Conservation (phyloP, 441 rosid species). For the Rhodomyrtus psidioides region DNA sequence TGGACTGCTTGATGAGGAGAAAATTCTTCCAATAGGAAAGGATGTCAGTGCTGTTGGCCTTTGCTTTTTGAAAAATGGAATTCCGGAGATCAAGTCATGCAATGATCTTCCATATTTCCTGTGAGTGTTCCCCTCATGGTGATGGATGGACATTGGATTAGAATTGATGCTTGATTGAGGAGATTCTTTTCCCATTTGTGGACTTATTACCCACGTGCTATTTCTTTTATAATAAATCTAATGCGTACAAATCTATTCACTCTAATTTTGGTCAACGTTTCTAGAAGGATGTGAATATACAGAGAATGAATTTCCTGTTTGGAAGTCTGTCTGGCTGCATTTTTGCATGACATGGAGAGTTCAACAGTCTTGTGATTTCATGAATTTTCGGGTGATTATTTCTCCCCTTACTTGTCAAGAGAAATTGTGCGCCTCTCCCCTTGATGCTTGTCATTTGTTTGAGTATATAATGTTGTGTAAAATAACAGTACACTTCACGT, state of each 20-base stretch:
- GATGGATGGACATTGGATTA: background rate
- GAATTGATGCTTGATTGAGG: background rate
- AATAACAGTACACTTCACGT: background rate
- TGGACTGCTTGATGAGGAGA: conserved; percentile 86
- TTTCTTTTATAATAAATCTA: background rate
- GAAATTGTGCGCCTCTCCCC: background rate
- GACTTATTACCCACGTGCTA: background rate
- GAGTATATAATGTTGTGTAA: background rate
- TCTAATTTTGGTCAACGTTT: background rate
- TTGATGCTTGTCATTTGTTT: background rate
- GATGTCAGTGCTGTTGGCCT: conserved; percentile 67
- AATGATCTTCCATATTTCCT: conserved; percentile 85
- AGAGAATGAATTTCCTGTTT: background rate
- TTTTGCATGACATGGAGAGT: background rate
- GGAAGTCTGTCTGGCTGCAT: background rate
- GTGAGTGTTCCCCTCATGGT: conserved; percentile 33
- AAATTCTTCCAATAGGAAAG: conserved; percentile 76
- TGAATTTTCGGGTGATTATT: background rate
- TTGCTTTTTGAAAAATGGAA: conserved; percentile 44
- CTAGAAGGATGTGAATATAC: background rate
- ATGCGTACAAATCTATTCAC: background rate
- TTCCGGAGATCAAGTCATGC: conserved; percentile 73
- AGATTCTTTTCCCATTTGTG: background rate
- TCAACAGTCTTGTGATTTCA: background rate
- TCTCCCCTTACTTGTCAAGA: background rate